Base-by-base conservation (phyloP, 345 rosid genomes). In the Eutrema heterophyllum region DNA sequence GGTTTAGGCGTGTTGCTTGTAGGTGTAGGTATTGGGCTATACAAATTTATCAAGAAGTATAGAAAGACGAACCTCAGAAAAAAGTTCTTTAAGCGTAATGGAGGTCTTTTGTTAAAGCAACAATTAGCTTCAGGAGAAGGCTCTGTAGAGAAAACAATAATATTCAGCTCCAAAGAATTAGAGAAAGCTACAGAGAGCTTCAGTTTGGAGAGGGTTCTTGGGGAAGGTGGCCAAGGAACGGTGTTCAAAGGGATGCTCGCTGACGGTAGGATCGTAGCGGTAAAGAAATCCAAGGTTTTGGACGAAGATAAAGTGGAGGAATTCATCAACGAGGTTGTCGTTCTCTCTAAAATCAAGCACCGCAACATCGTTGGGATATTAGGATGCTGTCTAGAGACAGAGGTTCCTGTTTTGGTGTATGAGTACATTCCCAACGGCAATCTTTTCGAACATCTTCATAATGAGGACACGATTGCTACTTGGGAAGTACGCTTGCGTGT, bases 301-400 rank as follows among this genome's bases (percentile, higher is more conserved):
- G 12, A 36, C 7, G 0, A 36, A 36, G 45, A 58, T 6, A 18
- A 58, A 2, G 0, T 58, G 8, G 15, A 36, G 10, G 45, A 36
- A 2, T 81, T 29, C 72, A 71, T 72, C 67, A 82, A 82, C 35
- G 83, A 84, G 30, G 64, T 84, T 3, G 13, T 43, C 4, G 74
- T 84, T 2, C 74, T 84, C 0, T 75, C 83, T 0, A 81, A 61
- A 39, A 76, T 78, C 46, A 79, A 81, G 24, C 84, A 75, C 26
- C 45, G 61, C 40, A 59, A 80, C 4, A 80, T 78, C 14, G 81
- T 81, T 8, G 69, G 41, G 24, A 57, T 83, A 8, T 4, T 84
- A 3, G 83, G 83, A 1, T 81, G 83, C 16, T 81, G 85, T 40
- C 56, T 84, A 7, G 86, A 83, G 62, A 80, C 74, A 0, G 43